Conservation (phyloP, 2,329 filamentous ascomycete genomes). For the Claviceps citrina region DNA sequence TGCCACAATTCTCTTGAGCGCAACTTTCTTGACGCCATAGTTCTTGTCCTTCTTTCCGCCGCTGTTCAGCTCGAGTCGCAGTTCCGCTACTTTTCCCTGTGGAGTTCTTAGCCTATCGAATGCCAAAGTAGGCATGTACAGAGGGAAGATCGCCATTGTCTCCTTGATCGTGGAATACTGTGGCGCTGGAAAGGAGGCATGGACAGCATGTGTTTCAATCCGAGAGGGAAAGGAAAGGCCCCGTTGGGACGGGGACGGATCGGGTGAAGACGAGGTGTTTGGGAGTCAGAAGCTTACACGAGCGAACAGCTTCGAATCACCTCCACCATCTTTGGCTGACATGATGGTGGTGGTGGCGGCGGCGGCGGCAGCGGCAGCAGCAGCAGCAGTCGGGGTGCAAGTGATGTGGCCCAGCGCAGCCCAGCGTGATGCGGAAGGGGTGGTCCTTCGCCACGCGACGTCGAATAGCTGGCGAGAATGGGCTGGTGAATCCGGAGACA, state of each 20-base stretch:
- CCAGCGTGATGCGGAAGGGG: not conserved
- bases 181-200: not conserved
- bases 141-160: conserved; percentile 33
- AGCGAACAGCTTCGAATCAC: conserved; percentile 98
- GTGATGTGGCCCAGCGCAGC: not conserved
- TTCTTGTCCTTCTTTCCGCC: conserved; percentile 98
- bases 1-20: conserved; percentile 96
- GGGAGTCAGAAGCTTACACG: conserved; percentile 46
- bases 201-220: conserved; percentile 1
- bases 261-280: not conserved
- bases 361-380: not conserved
- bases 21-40: conserved; percentile 86
- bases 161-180: not conserved
- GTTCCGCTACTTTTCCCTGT: conserved; percentile 97
- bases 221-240: not conserved
- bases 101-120: conserved; percentile 36
- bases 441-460: conserved; percentile 8
- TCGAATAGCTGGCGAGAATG: conserved; percentile 3
- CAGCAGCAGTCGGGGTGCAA: not conserved
- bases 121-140: conserved; percentile 32
- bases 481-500: not conserved
- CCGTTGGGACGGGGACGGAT: not conserved
- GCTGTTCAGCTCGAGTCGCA: conserved; percentile 84
- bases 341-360: conserved; percentile 20
- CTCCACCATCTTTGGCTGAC: conserved; percentile 47